These are phyloP conservation scores for Kazachstania sp. DNA, from an alignment of 1,139 yeast genomes.

Conservation along the genomic window DNA sequence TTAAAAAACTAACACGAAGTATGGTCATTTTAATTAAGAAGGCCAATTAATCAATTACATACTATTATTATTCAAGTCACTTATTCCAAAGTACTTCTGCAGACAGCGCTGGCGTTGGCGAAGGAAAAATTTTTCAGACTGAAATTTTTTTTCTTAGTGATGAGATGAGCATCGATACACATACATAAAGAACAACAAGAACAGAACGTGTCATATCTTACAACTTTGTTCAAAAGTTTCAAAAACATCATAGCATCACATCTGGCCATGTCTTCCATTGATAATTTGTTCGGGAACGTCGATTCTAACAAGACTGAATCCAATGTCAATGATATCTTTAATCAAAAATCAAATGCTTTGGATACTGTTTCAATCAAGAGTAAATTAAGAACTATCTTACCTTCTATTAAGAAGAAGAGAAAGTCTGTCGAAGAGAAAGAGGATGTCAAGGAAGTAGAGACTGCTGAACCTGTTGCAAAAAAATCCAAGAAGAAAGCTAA, in stretches of 20 bases:
- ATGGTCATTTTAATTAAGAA: no score
- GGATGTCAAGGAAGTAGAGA: conserved; percentile 6
- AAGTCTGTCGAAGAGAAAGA: conserved; percentile 5
- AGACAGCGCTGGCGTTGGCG: no score
- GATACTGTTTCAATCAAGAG: conserved; percentile 9
- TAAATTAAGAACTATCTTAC: conserved; percentile 7
- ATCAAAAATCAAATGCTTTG: conserved; percentile 20
- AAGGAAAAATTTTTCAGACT: no score
- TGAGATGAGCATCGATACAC: no score
- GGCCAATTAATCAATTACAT: no score
- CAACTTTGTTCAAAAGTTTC: no score
- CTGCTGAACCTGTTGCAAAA: conserved; percentile 14
- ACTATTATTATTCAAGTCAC: no score
- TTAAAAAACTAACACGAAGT: not conserved
- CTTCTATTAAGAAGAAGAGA: conserved; percentile 4
- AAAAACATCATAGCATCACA: no score
- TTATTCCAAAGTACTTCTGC: no score
- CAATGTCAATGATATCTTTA: conserved; percentile 18
- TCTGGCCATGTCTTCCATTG: conserved; percentile 39
- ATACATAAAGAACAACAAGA: no score
- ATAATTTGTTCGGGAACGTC: conserved; percentile 34
- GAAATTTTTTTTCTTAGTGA: no score
- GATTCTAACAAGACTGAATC: conserved; percentile 22
- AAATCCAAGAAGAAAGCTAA: conserved; percentile 22
- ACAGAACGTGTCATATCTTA: no score